Percentiles rank a stretch among this genome's conserved stretches.
Conservation (phyloP, 371 early-diverging fungal genomes). For the Batkoa obscura region DNA sequence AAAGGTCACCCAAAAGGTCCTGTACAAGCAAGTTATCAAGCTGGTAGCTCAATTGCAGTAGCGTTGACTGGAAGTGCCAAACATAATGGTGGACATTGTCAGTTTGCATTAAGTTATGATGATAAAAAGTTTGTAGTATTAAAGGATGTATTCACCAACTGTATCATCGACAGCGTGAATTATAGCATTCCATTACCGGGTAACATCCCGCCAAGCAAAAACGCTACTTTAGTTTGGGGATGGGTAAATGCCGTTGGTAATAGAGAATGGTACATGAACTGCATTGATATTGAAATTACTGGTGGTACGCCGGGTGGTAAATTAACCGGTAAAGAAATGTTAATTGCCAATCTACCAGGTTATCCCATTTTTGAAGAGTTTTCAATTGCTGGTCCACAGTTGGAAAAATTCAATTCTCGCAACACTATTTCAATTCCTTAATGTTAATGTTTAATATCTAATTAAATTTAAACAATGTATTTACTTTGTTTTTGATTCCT, state of each 20-base stretch:
- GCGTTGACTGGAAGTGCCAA: background rate
- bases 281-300: slow-evolving; percentile 34
- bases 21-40: background rate
- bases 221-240: slow-evolving; percentile 31
- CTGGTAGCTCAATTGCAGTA: background rate
- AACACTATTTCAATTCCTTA: background rate
- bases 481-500: too few species aligned
- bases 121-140: slow-evolving; percentile 17
- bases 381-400: background rate
- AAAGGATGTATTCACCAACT: slow-evolving; percentile 1
- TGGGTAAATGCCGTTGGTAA: slow-evolving; percentile 40
- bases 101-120: slow-evolving; percentile 42
- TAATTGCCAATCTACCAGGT: slow-evolving; percentile 5
- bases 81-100: slow-evolving; percentile 44
- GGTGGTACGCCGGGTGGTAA: background rate
- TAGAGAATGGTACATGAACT: slow-evolving; percentile 47
- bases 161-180: background rate
- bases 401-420: background rate
- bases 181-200: background rate
- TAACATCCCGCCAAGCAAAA: background rate
- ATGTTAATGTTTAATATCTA: too few species aligned
- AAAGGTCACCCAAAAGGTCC: background rate
- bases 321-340: background rate
- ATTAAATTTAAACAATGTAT: too few species aligned
- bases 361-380: background rate